Conservation (phyloP, 306 rosid species). For the Cicer chorassanicum region DNA sequence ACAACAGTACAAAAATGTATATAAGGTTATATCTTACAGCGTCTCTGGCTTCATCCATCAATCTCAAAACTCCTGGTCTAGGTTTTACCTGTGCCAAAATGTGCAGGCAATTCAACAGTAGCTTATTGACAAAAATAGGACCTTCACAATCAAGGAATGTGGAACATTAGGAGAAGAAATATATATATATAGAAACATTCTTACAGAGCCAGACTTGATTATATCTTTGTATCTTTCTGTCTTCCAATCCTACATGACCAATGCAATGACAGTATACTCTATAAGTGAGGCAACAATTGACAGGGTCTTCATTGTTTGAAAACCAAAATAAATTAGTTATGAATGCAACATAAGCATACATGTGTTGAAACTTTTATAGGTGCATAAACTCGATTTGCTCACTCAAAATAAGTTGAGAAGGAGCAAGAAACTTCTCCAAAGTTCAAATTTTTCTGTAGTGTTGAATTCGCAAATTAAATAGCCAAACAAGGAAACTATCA, state of each 20-base stretch:
- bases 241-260: conserved; percentile 86
- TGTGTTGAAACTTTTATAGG: not conserved
- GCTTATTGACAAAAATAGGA: conserved; percentile 26
- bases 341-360: conserved; percentile 1
- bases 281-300: not conserved
- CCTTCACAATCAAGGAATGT: conserved; percentile 20
- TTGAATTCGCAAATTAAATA: not conserved
- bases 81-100: conserved; percentile 74
- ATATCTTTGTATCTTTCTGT: conserved; percentile 94
- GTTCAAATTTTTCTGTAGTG: not conserved
- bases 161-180: conserved; percentile 26
- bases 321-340: not conserved
- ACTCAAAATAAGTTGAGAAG: not conserved
- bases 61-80: conserved; percentile 91
- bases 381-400: conserved; percentile 9
- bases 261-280: conserved; percentile 12
- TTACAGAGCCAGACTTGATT: conserved; percentile 93
- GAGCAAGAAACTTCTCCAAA: not conserved
- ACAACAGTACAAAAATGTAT: conserved; percentile 19
- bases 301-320: not conserved
- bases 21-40: conserved; percentile 65
- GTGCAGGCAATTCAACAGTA: conserved; percentile 8
- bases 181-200: conserved; percentile 42
- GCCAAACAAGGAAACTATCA: not conserved
- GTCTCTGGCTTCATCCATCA: conserved; percentile 91